Percentiles rank a stretch among this genome's conserved stretches.
Evolutionary conservation across 805 yeast species (phyloP).

Genomic region (Grigorovia yakushimaensis): DNA sequence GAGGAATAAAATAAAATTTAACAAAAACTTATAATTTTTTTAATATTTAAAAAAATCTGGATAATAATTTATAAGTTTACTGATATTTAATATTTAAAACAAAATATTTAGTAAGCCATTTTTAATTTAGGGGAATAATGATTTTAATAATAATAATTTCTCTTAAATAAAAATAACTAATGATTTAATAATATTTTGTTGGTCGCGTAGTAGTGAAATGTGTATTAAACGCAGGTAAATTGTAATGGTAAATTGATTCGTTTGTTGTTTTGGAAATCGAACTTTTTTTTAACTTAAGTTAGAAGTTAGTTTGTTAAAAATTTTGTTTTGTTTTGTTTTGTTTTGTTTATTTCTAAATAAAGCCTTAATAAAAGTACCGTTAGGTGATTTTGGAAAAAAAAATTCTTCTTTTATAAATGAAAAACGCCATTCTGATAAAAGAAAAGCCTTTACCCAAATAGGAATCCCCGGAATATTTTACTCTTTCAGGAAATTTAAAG

Average conservation of each 20-base stretch:
- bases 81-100: constrained; percentile 2
- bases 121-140: constrained; percentile 5
- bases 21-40: constrained; percentile 2
- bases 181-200: constrained; percentile 8
- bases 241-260: constrained; percentile 3
- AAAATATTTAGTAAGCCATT: constrained; percentile 22
- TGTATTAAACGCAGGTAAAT: not conserved
- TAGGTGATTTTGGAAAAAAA: no score
- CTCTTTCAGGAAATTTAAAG: not conserved
- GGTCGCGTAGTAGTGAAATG: constrained; percentile 13
- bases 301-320: not conserved
- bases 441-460: not conserved
- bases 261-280: not conserved
- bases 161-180: constrained; percentile 5
- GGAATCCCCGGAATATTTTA: not conserved
- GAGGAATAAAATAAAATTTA: not conserved
- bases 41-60: not conserved
- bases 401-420: no score
- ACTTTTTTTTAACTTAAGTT: not conserved
- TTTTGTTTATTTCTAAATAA: not conserved
- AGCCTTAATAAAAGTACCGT: no score
- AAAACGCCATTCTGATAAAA: not conserved
- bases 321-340: not conserved
- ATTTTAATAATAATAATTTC: constrained; percentile 2
- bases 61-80: constrained; percentile 4